phyloP scores from a whole-genome alignment of 768 basidiomycete genomes.

The Phlebiopsis flavidoalba region DNA sequence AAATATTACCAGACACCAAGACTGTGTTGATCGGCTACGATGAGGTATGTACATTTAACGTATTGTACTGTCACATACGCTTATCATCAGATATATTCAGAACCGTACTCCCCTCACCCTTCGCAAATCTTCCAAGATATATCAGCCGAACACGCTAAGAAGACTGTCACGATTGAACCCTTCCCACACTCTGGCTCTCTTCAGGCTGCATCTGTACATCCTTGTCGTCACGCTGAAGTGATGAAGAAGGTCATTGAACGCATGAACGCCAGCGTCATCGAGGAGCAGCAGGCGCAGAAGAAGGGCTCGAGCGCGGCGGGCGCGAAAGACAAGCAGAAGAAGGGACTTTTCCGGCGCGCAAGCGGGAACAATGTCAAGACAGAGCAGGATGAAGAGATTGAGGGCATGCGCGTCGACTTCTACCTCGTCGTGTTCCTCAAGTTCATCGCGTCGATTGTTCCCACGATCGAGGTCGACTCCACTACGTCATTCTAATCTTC shows the following conservation, averaged over 20 bases:
- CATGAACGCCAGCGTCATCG: slow-evolving; percentile 88
- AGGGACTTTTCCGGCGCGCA: slow-evolving; percentile 76
- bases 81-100: slow-evolving; percentile 32
- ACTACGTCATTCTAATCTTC: slow-evolving; percentile 48
- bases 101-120: slow-evolving; percentile 86
- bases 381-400: slow-evolving; percentile 62
- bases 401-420: slow-evolving; percentile 96
- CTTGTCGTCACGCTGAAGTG: slow-evolving; percentile 97
- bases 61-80: background rate
- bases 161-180: slow-evolving; percentile 97
- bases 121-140: slow-evolving; percentile 96
- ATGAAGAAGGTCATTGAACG: slow-evolving; percentile 99
- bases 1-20: slow-evolving; percentile 99
- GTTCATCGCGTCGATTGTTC: slow-evolving; percentile 97
- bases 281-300: slow-evolving; percentile 71
- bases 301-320: slow-evolving; percentile 32
- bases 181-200: slow-evolving; percentile 91
- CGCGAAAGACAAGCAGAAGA: slow-evolving; percentile 51
- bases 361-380: slow-evolving; percentile 47
- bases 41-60: slow-evolving; percentile 51
- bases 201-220: slow-evolving; percentile 91
- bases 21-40: slow-evolving; percentile 96
- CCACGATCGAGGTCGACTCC: slow-evolving; percentile 97
- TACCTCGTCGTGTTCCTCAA: slow-evolving; percentile 98
- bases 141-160: slow-evolving; percentile 94